phyloP scores from a whole-genome alignment of 108 stramenopile species.

The Nitzschia palea region DNA sequence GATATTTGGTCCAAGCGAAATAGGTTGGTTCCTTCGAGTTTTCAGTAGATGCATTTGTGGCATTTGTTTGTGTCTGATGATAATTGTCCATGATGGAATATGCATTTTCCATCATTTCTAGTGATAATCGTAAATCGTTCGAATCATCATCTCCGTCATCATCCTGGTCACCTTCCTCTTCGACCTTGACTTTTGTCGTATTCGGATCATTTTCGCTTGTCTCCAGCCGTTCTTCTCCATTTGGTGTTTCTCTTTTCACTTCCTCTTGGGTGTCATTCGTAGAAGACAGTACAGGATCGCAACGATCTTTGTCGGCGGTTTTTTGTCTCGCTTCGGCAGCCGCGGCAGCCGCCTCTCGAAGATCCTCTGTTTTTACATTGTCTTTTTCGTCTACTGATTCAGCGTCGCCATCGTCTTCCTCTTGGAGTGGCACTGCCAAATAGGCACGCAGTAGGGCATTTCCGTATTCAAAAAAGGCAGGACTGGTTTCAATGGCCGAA shows the following conservation, averaged over 20 bases:
- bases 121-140: slow-evolving; percentile 53
- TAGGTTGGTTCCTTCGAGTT: no score
- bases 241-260: neutral
- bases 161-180: slow-evolving; percentile 24
- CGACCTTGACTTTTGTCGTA: slow-evolving; percentile 1
- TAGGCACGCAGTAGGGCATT: slow-evolving; percentile 69
- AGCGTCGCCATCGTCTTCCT: slow-evolving; percentile 12
- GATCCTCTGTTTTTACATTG: slow-evolving; percentile 4
- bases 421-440: slow-evolving; percentile 1
- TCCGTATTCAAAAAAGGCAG: slow-evolving; percentile 81
- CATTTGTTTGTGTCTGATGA: neutral
- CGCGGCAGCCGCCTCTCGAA: slow-evolving; percentile 39
- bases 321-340: slow-evolving; percentile 39
- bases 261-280: neutral
- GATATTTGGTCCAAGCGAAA: slow-evolving; percentile 44
- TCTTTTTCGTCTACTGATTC: slow-evolving; percentile 22
- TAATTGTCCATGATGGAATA: slow-evolving; percentile 58
- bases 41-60: neutral
- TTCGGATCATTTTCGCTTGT: neutral
- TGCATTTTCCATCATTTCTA: slow-evolving; percentile 83
- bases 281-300: neutral
- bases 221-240: neutral
- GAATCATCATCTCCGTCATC: slow-evolving; percentile 27
- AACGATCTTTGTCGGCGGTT: neutral
- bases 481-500: slow-evolving; percentile 54